phyloP scores from a whole-genome alignment of 2,329 filamentous ascomycete species.

The Aspergillus floridensis region DNA sequence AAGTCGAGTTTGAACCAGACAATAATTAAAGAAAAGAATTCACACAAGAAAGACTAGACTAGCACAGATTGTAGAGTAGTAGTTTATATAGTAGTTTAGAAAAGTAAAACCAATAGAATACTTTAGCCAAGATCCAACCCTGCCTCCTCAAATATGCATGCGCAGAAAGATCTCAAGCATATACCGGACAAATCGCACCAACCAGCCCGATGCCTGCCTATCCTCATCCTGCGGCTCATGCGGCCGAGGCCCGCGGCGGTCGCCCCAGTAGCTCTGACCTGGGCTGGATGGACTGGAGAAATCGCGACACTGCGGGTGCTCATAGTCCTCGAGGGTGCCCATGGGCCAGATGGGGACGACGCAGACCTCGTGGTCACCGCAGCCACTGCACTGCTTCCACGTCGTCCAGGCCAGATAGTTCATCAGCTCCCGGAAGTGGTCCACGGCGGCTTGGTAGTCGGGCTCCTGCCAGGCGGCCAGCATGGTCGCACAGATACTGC shows the following conservation, averaged over 20 bases:
- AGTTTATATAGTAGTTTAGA: no score
- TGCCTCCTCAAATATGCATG: background rate
- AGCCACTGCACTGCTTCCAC: conserved; percentile 59
- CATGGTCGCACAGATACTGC: conserved; percentile 34
- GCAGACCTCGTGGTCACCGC: conserved; percentile 55
- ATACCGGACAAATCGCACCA: background rate
- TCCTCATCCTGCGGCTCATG: background rate
- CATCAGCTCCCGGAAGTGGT: conserved; percentile 43
- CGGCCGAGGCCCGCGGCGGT: background rate
- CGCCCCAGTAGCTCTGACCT: conserved; percentile 31
- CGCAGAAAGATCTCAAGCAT: background rate
- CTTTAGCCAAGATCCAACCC: no score
- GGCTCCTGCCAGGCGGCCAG: conserved; percentile 22
- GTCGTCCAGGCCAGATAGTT: conserved; percentile 57
- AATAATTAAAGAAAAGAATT: no score
- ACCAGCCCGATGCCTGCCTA: background rate
- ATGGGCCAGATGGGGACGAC: conserved; percentile 65
- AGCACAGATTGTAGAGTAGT: no score
- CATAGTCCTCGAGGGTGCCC: conserved; percentile 56
- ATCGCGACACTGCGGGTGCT: conserved; percentile 46
- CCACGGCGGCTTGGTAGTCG: conserved; percentile 25
- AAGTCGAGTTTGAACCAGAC: no score
- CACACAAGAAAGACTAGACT: no score
- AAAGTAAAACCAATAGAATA: no score
- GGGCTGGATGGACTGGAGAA: conserved; percentile 19